Base-by-base conservation (phyloP, 2,329 filamentous ascomycete species). In the Cladobotryum mycophilum region DNA sequence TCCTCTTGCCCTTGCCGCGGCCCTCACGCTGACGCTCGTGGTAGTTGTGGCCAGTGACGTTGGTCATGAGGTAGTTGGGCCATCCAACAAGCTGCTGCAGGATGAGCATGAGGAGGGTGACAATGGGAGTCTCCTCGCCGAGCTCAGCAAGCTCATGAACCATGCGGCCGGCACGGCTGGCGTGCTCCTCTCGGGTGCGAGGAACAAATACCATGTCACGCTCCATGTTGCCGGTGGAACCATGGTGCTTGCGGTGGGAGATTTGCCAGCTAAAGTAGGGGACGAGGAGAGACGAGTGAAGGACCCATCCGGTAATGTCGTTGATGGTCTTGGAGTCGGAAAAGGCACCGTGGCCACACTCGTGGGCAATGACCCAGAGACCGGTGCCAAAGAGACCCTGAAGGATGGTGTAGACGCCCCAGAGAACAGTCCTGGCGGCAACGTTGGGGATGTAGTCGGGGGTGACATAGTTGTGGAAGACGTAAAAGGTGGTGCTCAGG, bases 201-300 rank as follows among this genome's bases (percentile, higher is more conserved):
- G 93, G 93, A n/a, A 97, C 79, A 68, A 96, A 97, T 56, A 97
- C 93, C 93, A 99, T 99, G 73, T 99, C 93, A 60, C 92, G 89
- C 74, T 95, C 90, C 74, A 99, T 85, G 79, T 99, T 83, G 62
- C 91, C 93, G 37, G 93, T 99, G 57, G 91, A 90, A 81, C 97
- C 97, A 87, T 99, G 93, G 78, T 99, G 93, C 83, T 96, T 96
- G 76, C 89, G 88, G 76, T 99, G 93, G 59, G 90, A 96, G 73
- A 97, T 91, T 76, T 99, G 95, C 93, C 93, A 99, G 67, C 89
- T 95, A 77, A 96, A 99, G 77, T 97, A 99, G 18, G 93, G 93
- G 45, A 99, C 92, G 51, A 96, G 78, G 37, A 96, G 82, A 41
- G 83, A 71, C 36, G 91, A 96, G 76, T 97, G 92, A 61, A 89